A percentile compares a stretch with the other conserved stretches of the same genome.
phyloP scores from a whole-genome alignment of 108 stramenopile species.

The Nannochloropsis granulata region DNA sequence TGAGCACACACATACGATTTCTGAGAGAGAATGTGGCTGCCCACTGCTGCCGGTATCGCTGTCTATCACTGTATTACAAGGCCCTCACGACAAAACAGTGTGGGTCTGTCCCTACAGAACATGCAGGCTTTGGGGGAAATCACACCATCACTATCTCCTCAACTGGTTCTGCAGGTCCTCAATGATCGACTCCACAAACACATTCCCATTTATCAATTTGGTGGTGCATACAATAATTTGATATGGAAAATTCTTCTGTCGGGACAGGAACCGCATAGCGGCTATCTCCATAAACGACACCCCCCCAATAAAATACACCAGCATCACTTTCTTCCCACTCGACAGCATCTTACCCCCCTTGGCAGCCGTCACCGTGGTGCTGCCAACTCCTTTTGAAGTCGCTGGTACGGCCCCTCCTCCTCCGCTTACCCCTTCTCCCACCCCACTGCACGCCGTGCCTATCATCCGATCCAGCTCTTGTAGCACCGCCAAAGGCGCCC shows the following conservation, averaged over 20 bases:
- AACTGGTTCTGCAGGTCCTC: slow-evolving; percentile 5
- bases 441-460: background rate
- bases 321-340: slow-evolving; percentile 30
- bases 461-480: background rate
- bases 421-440: background rate
- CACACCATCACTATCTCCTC: background rate
- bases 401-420: background rate
- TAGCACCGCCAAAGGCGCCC: background rate
- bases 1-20: no score
- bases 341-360: background rate
- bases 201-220: slow-evolving; percentile 27
- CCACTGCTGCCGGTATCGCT: no score
- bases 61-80: no score
- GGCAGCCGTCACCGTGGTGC: background rate
- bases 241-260: slow-evolving; percentile 28
- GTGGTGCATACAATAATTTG: slow-evolving; percentile 27
- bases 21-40: no score
- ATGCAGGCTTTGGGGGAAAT: no score
- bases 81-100: no score
- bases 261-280: slow-evolving; percentile 65
- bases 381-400: no score
- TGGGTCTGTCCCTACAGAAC: no score
- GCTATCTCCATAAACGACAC: slow-evolving; percentile 85
- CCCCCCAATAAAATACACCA: slow-evolving; percentile 77
- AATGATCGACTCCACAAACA: slow-evolving; percentile 1